phyloP scores from a whole-genome alignment of 2,329 filamentous ascomycete genomes.

The Aureobasidium melanogenum region DNA sequence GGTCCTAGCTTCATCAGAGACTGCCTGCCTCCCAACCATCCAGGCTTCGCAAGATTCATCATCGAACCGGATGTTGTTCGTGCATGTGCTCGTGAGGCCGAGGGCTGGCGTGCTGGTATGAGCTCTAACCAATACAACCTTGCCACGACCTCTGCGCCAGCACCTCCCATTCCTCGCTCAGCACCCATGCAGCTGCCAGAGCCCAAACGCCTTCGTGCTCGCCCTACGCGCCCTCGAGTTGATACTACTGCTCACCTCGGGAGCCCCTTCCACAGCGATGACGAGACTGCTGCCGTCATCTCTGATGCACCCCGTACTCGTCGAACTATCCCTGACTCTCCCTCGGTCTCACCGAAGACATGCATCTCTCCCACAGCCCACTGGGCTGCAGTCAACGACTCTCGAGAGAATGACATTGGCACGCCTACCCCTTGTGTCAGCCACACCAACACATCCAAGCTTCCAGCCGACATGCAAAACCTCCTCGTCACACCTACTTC shows the following conservation, averaged over 20 bases:
- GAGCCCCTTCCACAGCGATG: background rate
- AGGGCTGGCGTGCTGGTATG: conserved; percentile 24
- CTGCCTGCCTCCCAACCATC: conserved; percentile 57
- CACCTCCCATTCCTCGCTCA: conserved; percentile 17
- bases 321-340: conserved; percentile 15
- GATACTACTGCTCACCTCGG: conserved; percentile 13
- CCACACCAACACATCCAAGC: background rate
- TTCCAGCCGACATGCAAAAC: background rate
- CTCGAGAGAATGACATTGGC: background rate
- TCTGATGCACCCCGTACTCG: background rate
- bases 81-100: conserved; percentile 29
- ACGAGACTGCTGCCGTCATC: background rate
- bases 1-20: conserved; percentile 67
- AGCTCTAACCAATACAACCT: background rate
- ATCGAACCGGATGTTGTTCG: conserved; percentile 32
- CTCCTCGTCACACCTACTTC: conserved; percentile 5
- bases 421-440: background rate
- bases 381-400: conserved; percentile 23
- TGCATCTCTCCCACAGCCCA: conserved; percentile 3
- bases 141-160: background rate
- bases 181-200: conserved; percentile 9
- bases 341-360: conserved; percentile 24
- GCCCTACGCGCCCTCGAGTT: conserved; percentile 17
- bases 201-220: conserved; percentile 12
- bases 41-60: conserved; percentile 40